Evolutionary conservation across 495 filamentous ascomycete species (phyloP).

Genomic region (Podospora pseudoanserina): DNA sequence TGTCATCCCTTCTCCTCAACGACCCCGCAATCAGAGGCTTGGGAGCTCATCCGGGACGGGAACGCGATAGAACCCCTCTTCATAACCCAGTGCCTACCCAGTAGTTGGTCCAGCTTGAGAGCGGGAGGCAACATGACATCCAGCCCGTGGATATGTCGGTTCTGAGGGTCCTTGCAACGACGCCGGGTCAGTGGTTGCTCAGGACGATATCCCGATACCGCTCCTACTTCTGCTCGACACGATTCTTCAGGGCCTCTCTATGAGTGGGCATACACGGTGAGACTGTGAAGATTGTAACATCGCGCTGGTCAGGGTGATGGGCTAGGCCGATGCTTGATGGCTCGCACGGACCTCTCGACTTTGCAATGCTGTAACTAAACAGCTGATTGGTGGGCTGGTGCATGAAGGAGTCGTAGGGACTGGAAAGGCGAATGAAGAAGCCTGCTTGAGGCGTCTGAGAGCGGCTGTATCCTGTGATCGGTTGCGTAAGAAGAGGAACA

Average conservation of each 20-base stretch:
- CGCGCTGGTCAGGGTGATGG: neutral
- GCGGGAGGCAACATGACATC: neutral
- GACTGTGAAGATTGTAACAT: neutral
- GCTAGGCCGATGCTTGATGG: slow-evolving; percentile 3
- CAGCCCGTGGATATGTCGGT: neutral
- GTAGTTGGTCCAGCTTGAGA: neutral
- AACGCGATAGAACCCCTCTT: neutral
- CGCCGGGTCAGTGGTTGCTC: too few relatives aligned
- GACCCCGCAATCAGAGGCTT: slow-evolving; percentile 32
- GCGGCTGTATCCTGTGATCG: neutral
- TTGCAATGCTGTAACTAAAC: slow-evolving; percentile 4
- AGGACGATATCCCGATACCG: neutral
- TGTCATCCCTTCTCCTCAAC: neutral
- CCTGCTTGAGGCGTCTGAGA: slow-evolving; percentile 1
- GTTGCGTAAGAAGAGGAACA: neutral
- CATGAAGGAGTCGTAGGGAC: slow-evolving; percentile 1
- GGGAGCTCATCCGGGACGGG: slow-evolving; percentile 18
- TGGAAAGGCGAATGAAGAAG: neutral
- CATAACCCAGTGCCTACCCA: neutral
- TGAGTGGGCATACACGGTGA: neutral
- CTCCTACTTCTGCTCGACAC: neutral
- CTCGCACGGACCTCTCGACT: slow-evolving; percentile 23
- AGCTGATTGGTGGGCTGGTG: neutral
- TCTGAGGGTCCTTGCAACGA: neutral
- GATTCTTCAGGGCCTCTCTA: neutral